Evolutionary conservation across 2,329 filamentous ascomycete species (phyloP), one percentile per base, ranked within the genome.

Genomic region (Colletotrichum sp.): DNA sequence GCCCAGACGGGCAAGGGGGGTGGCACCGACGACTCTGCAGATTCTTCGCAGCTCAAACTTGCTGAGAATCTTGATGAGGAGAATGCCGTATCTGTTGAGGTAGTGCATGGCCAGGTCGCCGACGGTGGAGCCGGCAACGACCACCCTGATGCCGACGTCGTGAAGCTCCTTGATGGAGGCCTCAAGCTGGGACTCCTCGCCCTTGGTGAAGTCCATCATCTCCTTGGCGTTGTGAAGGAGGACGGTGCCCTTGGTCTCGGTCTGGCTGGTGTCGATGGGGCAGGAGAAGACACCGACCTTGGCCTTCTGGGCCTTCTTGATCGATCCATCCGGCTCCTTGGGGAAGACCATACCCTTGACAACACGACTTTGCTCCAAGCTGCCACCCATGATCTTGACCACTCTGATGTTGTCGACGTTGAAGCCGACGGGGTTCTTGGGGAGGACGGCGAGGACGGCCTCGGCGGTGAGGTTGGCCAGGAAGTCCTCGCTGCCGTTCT

Each of bases 301-400:
- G 81, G 97, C 96, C 86, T 95, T 97, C 79, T 86, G 89, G 36
- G 93, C 96, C 88, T 97, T 98, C 90, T 98, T 98, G 83, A 98
- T 87, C 18, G 90, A 90, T 79, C 96, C 96, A 81, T 98, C 93
- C n/a, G 97, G 97, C 85, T 98, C 94, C 82, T 97, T 94, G 80
- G 95, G 93, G 83, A 99, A 98, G 66, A 99, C 97, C 97, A 99
- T 99, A 78, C 97, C 97, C 89, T 94, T 97, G 74, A 99, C 93
- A 16, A 99, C 96, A 78, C 92, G 93, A 84, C 95, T 98, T 87
- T 99, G 96, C 81, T 97, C 95, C 81, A 99, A 87, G 83, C 94
- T 95, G 77, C 97, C 96, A 79, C 97, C 97, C 96, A 99, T 98
- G 81, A 99, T 99, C 90, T 99, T 99, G 80, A 99, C 97, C 72